Evolutionary conservation across 2,329 filamentous ascomycete genomes (phyloP).

Genomic region (Alternaria incomplexa): DNA sequence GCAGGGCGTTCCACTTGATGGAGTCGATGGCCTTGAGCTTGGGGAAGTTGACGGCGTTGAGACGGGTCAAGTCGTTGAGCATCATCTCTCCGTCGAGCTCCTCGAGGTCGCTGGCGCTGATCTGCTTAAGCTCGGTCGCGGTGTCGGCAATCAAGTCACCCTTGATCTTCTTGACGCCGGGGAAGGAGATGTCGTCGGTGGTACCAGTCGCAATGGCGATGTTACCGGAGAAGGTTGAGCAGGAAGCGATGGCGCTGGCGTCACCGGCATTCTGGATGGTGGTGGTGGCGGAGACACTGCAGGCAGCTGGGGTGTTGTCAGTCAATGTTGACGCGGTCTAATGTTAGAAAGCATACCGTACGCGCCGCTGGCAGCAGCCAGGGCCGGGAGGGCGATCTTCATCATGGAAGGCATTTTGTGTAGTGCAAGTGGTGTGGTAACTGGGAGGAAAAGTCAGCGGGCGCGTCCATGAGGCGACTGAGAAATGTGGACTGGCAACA

Average conservation of each 20-base stretch:
- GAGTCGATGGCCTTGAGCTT: conserved; percentile 68
- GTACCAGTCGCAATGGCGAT: conserved; percentile 67
- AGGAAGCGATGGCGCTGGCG: conserved; percentile 64
- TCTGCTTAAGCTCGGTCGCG: conserved; percentile 66
- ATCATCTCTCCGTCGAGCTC: conserved; percentile 73
- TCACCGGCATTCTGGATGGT: conserved; percentile 68
- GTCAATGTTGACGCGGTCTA: conserved; percentile 2
- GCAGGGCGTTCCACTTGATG: conserved; percentile 76
- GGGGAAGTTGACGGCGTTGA: conserved; percentile 72
- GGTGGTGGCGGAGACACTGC: conserved; percentile 55
- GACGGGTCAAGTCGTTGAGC: conserved; percentile 70
- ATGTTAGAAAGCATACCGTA: conserved; percentile 51
- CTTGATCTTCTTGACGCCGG: conserved; percentile 66
- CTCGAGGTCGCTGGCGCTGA: conserved; percentile 67
- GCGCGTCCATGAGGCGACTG: conserved; percentile 23
- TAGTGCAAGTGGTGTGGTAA: conserved; percentile 24
- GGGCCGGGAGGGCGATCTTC: conserved; percentile 62
- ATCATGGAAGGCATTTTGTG: conserved; percentile 58
- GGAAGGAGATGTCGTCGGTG: conserved; percentile 65
- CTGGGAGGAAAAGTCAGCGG: conserved; percentile 35
- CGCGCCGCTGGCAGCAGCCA: conserved; percentile 60
- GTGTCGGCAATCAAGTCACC: conserved; percentile 60
- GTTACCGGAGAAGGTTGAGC: conserved; percentile 72
- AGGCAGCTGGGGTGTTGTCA: conserved; percentile 41
- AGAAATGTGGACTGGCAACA: conserved; percentile 17